Evolutionary conservation across 345 rosid genomes (phyloP), one percentile per base, ranked within the genome.

Genomic region (Salix purpurea): DNA sequence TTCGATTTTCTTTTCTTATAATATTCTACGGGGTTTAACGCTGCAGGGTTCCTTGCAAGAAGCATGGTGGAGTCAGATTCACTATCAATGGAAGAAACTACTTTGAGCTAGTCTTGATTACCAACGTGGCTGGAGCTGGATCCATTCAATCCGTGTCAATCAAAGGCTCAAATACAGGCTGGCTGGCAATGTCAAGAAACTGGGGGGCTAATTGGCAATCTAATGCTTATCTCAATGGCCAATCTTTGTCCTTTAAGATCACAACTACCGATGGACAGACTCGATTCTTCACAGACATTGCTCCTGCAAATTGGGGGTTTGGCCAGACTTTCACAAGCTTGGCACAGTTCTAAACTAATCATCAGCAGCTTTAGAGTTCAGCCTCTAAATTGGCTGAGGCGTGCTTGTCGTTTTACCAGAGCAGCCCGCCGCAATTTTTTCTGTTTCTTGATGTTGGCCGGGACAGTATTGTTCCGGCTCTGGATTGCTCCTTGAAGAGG

Each of bases 141-240:
- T 90, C 97, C 1, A 84, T 95, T 56, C 70, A 73, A 71, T 86
- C 93, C 1, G 91, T 89, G 1, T 90, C 87, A 21, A 84, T 95
- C 15, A 92, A 91, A 82, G 97, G 97, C 34, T 86, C 97, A 32
- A 92, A 84, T 62, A 92, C 92, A 0, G 85, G 84, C 23, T 95
- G 97, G 99, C 79, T 82, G 79, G 70, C 97, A 2, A 91, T 91
- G 97, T 91, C 97, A 19, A 89, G 97, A 60, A 95, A 95, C 65
- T 91, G 99, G 99, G 97, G 99, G 42, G 89, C 97, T 42, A 91
- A 95, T 56, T 95, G 99, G 99, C 99, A 95, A 78, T 91, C 97
- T 9, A 95, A 95, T 76, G 78, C 88, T 21, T 89, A 91, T 78
- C 93, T 95, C 32, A 83, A 95, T 36, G 94, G 90, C 1, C 99